These are phyloP conservation scores for Fusarium musae DNA, from an alignment of 2,329 filamentous ascomycete genomes.

Conservation along the genomic window DNA sequence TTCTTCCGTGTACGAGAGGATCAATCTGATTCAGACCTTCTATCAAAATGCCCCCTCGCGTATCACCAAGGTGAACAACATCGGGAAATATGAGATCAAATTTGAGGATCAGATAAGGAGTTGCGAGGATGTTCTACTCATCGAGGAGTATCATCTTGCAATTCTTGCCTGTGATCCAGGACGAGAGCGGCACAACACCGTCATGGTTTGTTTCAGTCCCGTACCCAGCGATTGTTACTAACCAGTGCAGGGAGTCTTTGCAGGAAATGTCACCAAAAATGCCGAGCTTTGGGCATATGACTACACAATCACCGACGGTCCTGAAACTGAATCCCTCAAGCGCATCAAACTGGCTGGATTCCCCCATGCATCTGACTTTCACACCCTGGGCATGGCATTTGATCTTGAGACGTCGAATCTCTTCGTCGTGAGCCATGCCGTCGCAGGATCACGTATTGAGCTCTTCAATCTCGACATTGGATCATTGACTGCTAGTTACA, in stretches of 20 bases:
- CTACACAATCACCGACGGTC: constrained; percentile 43
- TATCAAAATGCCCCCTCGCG: constrained; percentile 47
- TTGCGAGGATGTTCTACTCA: constrained; percentile 54
- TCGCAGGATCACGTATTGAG: constrained; percentile 51
- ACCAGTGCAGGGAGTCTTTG: constrained; percentile 41
- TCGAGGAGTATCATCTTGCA: constrained; percentile 51
- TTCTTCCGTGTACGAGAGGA: constrained; percentile 29
- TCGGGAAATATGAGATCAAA: constrained; percentile 46
- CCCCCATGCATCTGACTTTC: constrained; percentile 48
- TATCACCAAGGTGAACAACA: constrained; percentile 44
- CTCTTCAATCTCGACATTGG: constrained; percentile 52
- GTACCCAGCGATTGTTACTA: not conserved
- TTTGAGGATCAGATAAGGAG: constrained; percentile 52
- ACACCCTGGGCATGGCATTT: constrained; percentile 54
- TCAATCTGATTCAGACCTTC: constrained; percentile 33
- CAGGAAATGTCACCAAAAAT: constrained; percentile 25
- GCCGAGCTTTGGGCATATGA: constrained; percentile 53
- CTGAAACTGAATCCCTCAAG: constrained; percentile 34
- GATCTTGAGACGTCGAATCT: constrained; percentile 50
- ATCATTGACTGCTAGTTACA: constrained; percentile 49
- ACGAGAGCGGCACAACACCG: constrained; percentile 54
- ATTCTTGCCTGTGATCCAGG: constrained; percentile 54
- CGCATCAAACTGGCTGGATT: constrained; percentile 39
- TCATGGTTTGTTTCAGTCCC: constrained; percentile 49
- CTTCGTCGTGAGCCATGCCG: constrained; percentile 53